Percentiles rank a stretch among this genome's conserved stretches.
These are phyloP conservation scores for Metarhizium robertsii DNA, from an alignment of 2,329 filamentous ascomycete genomes.

Conservation along the genomic window DNA sequence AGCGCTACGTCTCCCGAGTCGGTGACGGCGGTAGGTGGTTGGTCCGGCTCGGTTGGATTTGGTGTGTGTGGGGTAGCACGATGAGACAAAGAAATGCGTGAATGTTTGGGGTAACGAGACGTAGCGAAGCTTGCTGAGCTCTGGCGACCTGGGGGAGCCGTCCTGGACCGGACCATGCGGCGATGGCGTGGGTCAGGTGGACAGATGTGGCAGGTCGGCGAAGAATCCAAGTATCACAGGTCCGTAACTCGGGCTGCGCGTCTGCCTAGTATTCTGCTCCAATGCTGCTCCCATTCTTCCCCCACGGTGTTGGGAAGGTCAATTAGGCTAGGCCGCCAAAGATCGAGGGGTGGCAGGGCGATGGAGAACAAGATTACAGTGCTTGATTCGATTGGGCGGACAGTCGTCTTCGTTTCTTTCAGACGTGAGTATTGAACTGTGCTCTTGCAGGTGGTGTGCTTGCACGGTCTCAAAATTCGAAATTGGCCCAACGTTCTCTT, in stretches of 20 bases:
- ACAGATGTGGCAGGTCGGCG: slow-evolving; percentile 7
- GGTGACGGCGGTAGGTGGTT: slow-evolving; percentile 2
- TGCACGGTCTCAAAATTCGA: background rate
- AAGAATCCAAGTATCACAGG: slow-evolving; percentile 1
- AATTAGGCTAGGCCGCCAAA: background rate
- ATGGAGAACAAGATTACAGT: background rate
- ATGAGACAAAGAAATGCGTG: background rate
- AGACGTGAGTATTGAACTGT: background rate
- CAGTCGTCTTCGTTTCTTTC: background rate
- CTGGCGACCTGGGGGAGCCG: too few species aligned
- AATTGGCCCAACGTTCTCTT: background rate
- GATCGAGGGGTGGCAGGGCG: background rate
- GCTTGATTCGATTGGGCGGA: background rate
- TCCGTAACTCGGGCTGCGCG: background rate
- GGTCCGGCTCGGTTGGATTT: slow-evolving; percentile 3
- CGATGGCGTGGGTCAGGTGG: slow-evolving; percentile 5
- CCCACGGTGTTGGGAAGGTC: background rate
- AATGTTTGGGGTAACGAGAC: background rate
- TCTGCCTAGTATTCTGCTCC: background rate
- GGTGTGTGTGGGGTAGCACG: background rate
- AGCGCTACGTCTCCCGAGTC: slow-evolving; percentile 1
- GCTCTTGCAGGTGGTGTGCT: background rate
- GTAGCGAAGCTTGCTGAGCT: background rate
- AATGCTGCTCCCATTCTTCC: background rate
- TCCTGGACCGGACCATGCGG: background rate